Evolutionary conservation across 768 basidiomycete genomes (phyloP).

Genomic region (Trametes maxima): DNA sequence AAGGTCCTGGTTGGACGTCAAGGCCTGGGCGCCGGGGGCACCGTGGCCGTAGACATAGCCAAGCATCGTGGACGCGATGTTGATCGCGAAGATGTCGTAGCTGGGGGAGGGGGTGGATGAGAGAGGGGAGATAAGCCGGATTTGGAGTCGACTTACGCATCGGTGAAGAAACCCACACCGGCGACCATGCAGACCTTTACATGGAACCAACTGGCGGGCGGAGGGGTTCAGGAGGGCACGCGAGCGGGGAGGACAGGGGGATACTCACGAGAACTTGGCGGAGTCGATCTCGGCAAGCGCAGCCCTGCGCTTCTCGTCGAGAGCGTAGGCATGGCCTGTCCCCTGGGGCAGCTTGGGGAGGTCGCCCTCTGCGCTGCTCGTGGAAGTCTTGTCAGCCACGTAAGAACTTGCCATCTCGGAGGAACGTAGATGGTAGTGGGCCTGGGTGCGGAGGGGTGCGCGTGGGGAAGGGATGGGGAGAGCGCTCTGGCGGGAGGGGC

Average conservation of each 20-base stretch:
- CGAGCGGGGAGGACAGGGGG: neutral
- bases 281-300: constrained; percentile 88
- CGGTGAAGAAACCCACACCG: constrained; percentile 91
- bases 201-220: constrained; percentile 70
- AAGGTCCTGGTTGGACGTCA: constrained; percentile 67
- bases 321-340: constrained; percentile 36
- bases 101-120: constrained; percentile 31
- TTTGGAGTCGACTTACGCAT: constrained; percentile 23
- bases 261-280: constrained; percentile 77
- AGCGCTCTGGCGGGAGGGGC: constrained; percentile 2
- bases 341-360: constrained; percentile 14
- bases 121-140: neutral
- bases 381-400: constrained; percentile 23
- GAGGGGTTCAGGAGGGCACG: constrained; percentile 1
- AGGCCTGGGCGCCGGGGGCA: constrained; percentile 18
- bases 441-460: constrained; percentile 4
- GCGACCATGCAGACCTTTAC: constrained; percentile 60
- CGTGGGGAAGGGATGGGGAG: constrained; percentile 16
- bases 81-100: constrained; percentile 90
- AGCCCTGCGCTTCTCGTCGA: constrained; percentile 74
- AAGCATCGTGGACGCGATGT: constrained; percentile 81
- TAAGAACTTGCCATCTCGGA: constrained; percentile 25
- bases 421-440: constrained; percentile 12
- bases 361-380: constrained; percentile 19
- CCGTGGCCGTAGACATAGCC: constrained; percentile 71